Percentiles rank a stretch among this genome's conserved stretches.
phyloP scores from a whole-genome alignment of 2,329 filamentous ascomycete genomes.

The Ophiocordyceps camponoti-floridani region DNA sequence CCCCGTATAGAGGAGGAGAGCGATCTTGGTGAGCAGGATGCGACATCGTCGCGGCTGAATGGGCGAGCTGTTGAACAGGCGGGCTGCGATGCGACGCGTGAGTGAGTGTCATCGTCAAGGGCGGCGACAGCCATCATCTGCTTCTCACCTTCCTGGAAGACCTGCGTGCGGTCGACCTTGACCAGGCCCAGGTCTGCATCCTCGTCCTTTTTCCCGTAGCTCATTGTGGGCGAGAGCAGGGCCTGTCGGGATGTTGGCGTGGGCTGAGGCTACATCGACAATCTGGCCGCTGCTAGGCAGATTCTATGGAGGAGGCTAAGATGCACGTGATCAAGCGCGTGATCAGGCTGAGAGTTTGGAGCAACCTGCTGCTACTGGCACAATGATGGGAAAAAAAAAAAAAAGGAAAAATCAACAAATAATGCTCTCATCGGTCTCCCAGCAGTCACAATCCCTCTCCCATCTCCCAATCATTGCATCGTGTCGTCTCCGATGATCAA shows the following conservation, averaged over 20 bases:
- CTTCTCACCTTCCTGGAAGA: slow-evolving; percentile 87
- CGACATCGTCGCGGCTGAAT: slow-evolving; percentile 96
- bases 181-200: slow-evolving; percentile 86
- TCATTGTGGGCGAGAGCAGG: slow-evolving; percentile 46
- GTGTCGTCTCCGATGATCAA: slow-evolving; percentile 19
- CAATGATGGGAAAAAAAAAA: too few species aligned
- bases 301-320: not conserved
- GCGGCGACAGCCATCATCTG: not conserved
- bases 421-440: too few species aligned
- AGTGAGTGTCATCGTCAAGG: slow-evolving; percentile 10
- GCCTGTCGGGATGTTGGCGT: slow-evolving; percentile 6
- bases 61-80: slow-evolving; percentile 92
- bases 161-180: slow-evolving; percentile 93
- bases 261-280: slow-evolving; percentile 16
- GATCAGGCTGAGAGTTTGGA: too few species aligned
- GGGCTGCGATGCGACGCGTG: slow-evolving; percentile 40
- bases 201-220: slow-evolving; percentile 98
- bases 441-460: too few species aligned
- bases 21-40: slow-evolving; percentile 92
- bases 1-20: slow-evolving; percentile 86
- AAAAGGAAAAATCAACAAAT: too few species aligned
- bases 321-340: too few species aligned
- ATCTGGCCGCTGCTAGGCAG: slow-evolving; percentile 4
- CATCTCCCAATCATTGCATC: not conserved
- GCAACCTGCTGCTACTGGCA: too few species aligned